Percentiles rank a stretch among this genome's conserved stretches.
These are phyloP conservation scores for Rhamnella rubrinervis DNA, from an alignment of 331 rosid genomes.

Conservation along the genomic window DNA sequence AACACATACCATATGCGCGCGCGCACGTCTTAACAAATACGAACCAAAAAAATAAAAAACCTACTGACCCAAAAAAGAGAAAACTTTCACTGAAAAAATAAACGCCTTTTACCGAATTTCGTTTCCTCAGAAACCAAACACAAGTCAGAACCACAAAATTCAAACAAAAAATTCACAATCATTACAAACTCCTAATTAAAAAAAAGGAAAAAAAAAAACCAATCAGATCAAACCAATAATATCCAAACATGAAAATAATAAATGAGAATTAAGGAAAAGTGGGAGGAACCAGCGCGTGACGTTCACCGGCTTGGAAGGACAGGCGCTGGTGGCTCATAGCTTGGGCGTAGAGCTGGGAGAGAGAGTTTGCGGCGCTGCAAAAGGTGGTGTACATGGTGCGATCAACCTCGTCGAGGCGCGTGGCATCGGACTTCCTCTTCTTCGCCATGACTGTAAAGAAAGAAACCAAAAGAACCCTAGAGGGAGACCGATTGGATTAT, in stretches of 20 bases:
- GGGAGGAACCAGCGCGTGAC: slow-evolving; percentile 58
- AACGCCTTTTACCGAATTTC: neutral
- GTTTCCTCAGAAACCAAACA: slow-evolving; percentile 14
- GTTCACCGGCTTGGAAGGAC: slow-evolving; percentile 87
- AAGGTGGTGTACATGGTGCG: slow-evolving; percentile 75
- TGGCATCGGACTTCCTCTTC: slow-evolving; percentile 29
- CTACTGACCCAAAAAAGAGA: neutral
- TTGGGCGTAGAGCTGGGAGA: slow-evolving; percentile 76
- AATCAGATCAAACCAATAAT: slow-evolving; percentile 1
- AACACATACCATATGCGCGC: neutral
- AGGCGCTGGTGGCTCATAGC: slow-evolving; percentile 74
- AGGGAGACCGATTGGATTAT: neutral
- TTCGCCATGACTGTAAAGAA: slow-evolving; percentile 21
- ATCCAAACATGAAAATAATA: too few relatives aligned
- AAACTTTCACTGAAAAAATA: neutral
- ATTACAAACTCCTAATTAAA: neutral
- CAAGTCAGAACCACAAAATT: neutral
- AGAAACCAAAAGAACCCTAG: neutral
- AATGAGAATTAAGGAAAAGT: neutral
- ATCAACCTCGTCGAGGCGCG: slow-evolving; percentile 73
- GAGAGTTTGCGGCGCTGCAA: slow-evolving; percentile 85
- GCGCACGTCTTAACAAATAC: too few relatives aligned
- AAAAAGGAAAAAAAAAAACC: neutral
- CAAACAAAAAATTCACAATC: neutral
- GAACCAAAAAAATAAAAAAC: too few relatives aligned